These are phyloP conservation scores for Candida frijolesensis DNA, from an alignment of 1,139 yeast species.

Conservation along the genomic window DNA sequence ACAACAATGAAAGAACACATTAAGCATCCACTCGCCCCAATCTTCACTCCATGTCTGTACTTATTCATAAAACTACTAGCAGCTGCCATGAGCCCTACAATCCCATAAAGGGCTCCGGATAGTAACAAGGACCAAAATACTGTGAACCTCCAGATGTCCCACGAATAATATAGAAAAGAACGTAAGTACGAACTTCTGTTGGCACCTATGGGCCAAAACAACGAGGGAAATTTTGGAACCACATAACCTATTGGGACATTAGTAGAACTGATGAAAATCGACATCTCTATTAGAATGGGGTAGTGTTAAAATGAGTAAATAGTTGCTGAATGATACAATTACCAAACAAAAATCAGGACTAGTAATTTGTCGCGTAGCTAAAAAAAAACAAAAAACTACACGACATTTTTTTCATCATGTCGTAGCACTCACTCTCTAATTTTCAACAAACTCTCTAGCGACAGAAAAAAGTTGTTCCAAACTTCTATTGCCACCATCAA, in stretches of 20 bases:
- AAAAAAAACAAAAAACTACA: not conserved
- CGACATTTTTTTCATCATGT: not conserved
- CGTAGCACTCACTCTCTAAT: not conserved
- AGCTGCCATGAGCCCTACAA: slow-evolving; percentile 68
- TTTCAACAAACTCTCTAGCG: not conserved
- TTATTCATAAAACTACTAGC: slow-evolving; percentile 32
- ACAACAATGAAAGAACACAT: slow-evolving; percentile 39
- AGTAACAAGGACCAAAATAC: slow-evolving; percentile 78
- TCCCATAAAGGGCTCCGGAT: slow-evolving; percentile 60
- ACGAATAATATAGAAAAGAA: slow-evolving; percentile 65
- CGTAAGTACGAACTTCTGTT: slow-evolving; percentile 42
- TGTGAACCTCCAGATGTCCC: slow-evolving; percentile 86
- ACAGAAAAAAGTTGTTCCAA: not conserved
- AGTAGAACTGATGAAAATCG: slow-evolving; percentile 38
- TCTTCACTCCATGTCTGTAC: slow-evolving; percentile 21
- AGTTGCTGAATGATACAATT: too few species aligned
- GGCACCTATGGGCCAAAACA: slow-evolving; percentile 69
- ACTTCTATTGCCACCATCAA: slow-evolving; percentile 1
- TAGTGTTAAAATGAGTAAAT: not conserved
- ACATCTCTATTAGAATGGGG: slow-evolving; percentile 7
- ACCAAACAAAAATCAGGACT: too few species aligned
- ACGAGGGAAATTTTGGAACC: slow-evolving; percentile 79
- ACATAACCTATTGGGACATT: slow-evolving; percentile 78
- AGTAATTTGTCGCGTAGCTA: not conserved
- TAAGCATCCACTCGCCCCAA: slow-evolving; percentile 15